Evolutionary conservation across 2,329 filamentous ascomycete species (phyloP).

Genomic region (Phialophora macrospora): DNA sequence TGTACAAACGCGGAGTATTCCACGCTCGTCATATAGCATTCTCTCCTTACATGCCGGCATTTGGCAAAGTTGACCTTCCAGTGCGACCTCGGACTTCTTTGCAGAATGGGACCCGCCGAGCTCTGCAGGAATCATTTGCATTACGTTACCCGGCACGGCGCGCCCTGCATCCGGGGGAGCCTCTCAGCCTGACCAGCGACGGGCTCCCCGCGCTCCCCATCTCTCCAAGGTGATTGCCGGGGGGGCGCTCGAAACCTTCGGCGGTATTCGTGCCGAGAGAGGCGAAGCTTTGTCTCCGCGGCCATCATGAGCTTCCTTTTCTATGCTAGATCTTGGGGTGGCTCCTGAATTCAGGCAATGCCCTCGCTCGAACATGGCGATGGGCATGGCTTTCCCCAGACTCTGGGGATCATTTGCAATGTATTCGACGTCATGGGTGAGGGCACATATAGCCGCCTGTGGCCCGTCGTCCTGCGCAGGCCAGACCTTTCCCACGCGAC

Average conservation of each 20-base stretch:
- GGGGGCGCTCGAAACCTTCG: neutral
- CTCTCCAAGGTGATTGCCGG: neutral
- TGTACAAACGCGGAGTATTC: neutral
- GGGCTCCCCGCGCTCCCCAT: neutral
- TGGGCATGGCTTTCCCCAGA: constrained; percentile 8
- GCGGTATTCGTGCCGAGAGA: constrained; percentile 8
- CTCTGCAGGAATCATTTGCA: neutral
- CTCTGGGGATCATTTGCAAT: neutral
- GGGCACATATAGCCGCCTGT: constrained; percentile 1
- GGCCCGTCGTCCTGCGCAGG: neutral
- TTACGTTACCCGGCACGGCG: neutral
- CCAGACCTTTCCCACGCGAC: neutral
- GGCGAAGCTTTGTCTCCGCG: neutral
- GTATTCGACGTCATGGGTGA: neutral
- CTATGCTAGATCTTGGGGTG: constrained; percentile 2
- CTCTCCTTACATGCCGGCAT: neutral
- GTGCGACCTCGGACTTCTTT: constrained; percentile 1
- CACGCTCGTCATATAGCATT: neutral
- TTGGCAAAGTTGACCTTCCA: neutral
- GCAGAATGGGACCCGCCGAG: neutral
- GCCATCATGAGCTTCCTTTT: constrained; percentile 3
- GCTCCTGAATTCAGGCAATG: neutral
- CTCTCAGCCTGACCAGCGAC: neutral
- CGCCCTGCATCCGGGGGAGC: neutral
- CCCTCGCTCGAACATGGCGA: constrained; percentile 2